phyloP scores from a whole-genome alignment of 2,329 filamentous ascomycete species.

The Teratosphaeria nubilosa region DNA sequence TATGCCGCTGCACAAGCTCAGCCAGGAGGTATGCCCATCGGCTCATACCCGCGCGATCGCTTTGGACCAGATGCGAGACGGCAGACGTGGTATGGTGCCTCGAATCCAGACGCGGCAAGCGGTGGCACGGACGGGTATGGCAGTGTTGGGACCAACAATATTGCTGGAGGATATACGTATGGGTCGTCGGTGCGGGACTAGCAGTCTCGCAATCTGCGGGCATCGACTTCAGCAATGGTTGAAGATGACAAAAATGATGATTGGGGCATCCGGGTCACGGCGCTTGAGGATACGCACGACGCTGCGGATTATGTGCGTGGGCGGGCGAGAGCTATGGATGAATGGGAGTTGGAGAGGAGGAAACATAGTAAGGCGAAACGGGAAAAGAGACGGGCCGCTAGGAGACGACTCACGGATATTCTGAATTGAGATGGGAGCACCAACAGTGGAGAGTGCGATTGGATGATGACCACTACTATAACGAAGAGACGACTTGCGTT shows the following conservation, averaged over 20 bases:
- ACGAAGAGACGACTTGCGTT: neutral
- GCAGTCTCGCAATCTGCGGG: neutral
- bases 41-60: neutral
- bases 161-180: conserved; percentile 1
- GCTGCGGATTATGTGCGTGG: neutral
- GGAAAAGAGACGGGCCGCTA: neutral
- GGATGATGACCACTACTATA: neutral
- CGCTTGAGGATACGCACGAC: neutral
- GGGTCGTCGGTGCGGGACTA: conserved; percentile 2
- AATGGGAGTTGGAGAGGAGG: neutral
- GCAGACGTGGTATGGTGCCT: conserved; percentile 1
- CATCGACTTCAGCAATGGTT: neutral
- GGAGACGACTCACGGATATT: neutral
- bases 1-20: neutral
- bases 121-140: conserved; percentile 7
- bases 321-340: neutral
- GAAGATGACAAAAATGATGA: neutral
- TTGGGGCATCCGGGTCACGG: neutral
- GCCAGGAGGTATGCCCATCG: neutral
- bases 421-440: neutral
- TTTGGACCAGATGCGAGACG: neutral
- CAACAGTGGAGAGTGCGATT: neutral
- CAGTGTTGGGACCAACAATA: neutral
- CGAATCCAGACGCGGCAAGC: neutral
- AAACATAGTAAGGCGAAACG: neutral